Conservation (phyloP, 768 basidiomycete genomes). For the Boletus subcaerulescens region DNA sequence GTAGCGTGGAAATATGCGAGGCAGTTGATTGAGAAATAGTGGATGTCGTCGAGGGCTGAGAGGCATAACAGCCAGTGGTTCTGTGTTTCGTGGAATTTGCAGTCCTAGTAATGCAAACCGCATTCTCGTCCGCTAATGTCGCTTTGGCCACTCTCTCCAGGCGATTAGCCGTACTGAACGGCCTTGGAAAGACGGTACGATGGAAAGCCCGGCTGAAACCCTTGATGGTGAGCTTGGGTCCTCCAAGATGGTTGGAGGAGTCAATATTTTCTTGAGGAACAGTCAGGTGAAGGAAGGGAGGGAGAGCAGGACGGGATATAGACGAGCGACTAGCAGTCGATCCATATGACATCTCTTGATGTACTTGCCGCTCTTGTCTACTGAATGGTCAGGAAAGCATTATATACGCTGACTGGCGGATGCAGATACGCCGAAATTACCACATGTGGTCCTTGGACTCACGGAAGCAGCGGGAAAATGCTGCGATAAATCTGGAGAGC, state of each 20-base stretch:
- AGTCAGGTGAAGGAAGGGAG: slow-evolving; percentile 15
- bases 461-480: not conserved
- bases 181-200: slow-evolving; percentile 26
- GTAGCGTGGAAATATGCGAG: not conserved
- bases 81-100: not conserved
- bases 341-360: slow-evolving; percentile 9
- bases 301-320: slow-evolving; percentile 9
- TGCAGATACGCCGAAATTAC: not conserved
- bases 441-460: not conserved
- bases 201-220: slow-evolving; percentile 46
- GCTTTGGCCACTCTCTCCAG: slow-evolving; percentile 4
- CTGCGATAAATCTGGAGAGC: slow-evolving; percentile 1
- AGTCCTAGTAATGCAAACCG: not conserved
- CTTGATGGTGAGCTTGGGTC: slow-evolving; percentile 32
- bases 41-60: not conserved
- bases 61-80: not conserved
- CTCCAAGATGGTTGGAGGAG: slow-evolving; percentile 31
- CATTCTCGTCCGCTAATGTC: slow-evolving; percentile 1
- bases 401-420: not conserved
- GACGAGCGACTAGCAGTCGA: slow-evolving; percentile 3
- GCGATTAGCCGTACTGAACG: not conserved
- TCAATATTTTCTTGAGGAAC: slow-evolving; percentile 4
- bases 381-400: not conserved
- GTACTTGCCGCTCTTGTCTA: not conserved
- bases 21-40: not conserved